Evolutionary conservation across 2,329 filamentous ascomycete species (phyloP), one percentile per base, ranked within the genome.

Genomic region (Sporothrix curviconia): DNA sequence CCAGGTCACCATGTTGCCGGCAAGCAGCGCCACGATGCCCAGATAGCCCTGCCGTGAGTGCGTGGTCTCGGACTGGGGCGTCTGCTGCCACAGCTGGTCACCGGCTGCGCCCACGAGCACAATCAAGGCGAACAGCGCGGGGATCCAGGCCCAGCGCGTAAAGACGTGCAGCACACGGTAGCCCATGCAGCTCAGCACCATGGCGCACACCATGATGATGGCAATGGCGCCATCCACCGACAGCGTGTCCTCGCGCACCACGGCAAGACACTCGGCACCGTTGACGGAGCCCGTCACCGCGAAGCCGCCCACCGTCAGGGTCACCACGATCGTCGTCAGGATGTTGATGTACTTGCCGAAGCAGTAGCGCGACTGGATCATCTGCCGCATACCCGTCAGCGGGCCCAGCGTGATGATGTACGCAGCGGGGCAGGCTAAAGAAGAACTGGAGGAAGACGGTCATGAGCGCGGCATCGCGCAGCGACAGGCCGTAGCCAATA

Each of bases 371-470:
- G 83, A 82, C 63, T 84, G 82, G 7, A 86, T 77, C 76, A 86
- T 83, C 67, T 85, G 83, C 17, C 83, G 75, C 76, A 86, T 79
- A 39, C 83, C 83, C 12, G 82, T 85, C 68, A 78, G 79, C 3
- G 83, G 81, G 0, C 82, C 82, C 52, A 83, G 69, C 0, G 78
- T 83, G 40, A 78, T 78, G 30, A 85, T 71, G 64, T 80, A 84
- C 3, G 79, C 82, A 1, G 81, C 24, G 78, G 1, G 78, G 72
- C 11, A 77, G 60, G 0, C 78, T 78, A 2, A 78, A 78, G 28
- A 84, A 63, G 24, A 85, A 67, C n/a, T 75, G 78, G 68, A 86
- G 84, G 71, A 86, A 86, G 39, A 86, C 65, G 49, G 86, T 85
- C 36, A 85, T 72, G 14, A 86, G 71, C 1, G 79, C 68, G n/a